phyloP scores from a whole-genome alignment of 371 early-diverging fungal genomes.

The Capillidium rhysosporum region DNA sequence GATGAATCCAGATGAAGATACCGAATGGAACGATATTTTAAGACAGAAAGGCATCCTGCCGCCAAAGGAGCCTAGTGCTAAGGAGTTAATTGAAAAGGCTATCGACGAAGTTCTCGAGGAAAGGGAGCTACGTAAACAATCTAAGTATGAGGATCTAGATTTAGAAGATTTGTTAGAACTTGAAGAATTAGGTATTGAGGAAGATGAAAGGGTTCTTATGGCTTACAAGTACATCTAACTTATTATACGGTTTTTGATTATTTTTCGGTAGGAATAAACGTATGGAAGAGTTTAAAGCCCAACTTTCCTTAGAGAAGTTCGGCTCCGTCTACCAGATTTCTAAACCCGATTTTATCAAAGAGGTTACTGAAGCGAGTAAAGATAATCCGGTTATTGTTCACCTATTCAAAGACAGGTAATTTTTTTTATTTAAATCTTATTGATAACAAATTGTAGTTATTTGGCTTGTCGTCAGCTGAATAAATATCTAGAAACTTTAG shows the following conservation, averaged over 20 bases:
- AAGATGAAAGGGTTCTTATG: conserved; percentile 59
- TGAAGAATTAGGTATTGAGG: conserved; percentile 34
- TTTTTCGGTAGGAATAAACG: conserved; percentile 35
- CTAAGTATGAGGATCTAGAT: conserved; percentile 28
- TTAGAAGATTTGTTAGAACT: conserved; percentile 84
- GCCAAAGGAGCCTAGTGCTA: conserved; percentile 45
- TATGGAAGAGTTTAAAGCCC: conserved; percentile 50
- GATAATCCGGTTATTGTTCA: conserved; percentile 51
- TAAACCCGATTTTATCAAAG: conserved; percentile 71
- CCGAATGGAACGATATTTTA: conserved; percentile 83
- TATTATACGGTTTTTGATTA: background rate
- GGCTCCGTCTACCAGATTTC: conserved; percentile 72
- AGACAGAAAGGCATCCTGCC: conserved; percentile 80
- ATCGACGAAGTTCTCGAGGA: conserved; percentile 50
- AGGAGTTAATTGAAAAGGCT: conserved; percentile 49
- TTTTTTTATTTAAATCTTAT: conserved; percentile 1
- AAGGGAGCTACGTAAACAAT: conserved; percentile 28
- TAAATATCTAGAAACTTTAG: conserved; percentile 50
- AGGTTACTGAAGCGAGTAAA: conserved; percentile 81
- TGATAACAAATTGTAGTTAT: conserved; percentile 18
- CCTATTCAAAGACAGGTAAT: conserved; percentile 50
- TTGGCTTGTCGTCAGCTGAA: conserved; percentile 67
- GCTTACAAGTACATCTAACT: conserved; percentile 32
- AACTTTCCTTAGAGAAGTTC: conserved; percentile 38
- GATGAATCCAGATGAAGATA: conserved; percentile 42